Conservation (phyloP, 352 stramenopile genomes). For the Phytophthora syringae region DNA sequence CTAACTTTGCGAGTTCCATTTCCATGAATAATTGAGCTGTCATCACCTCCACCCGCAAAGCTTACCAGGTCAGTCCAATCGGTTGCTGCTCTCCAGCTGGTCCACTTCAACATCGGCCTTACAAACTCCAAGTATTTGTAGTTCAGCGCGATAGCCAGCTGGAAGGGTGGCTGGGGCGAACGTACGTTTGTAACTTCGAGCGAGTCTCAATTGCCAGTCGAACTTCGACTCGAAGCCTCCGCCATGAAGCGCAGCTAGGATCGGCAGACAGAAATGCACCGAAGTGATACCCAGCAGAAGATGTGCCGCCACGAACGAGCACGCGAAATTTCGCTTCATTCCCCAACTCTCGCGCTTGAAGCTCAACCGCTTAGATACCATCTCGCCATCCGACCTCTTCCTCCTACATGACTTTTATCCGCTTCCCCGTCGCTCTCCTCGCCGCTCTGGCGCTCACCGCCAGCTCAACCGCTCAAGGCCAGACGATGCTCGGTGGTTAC, state of each 20-base stretch:
- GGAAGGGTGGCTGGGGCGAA: conserved; percentile 2
- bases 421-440: conserved; percentile 22
- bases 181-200: conserved; percentile 12
- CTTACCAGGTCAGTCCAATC: not conserved
- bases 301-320: conserved; percentile 30
- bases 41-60: too few species aligned
- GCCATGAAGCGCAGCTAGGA: too few species aligned
- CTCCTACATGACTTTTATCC: conserved; percentile 29
- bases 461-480: conserved; percentile 13
- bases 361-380: conserved; percentile 23
- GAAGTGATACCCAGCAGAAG: conserved; percentile 22
- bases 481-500: conserved; percentile 37
- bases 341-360: conserved; percentile 14
- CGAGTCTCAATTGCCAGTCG: conserved; percentile 8
- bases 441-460: conserved; percentile 18
- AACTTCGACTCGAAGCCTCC: too few species aligned
- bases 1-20: too few species aligned
- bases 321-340: conserved; percentile 23
- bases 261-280: conserved; percentile 24
- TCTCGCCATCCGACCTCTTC: conserved; percentile 15
- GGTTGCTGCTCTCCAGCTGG: conserved; percentile 15
- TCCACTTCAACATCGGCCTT: conserved; percentile 17
- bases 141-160: conserved; percentile 16
- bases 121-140: conserved; percentile 18
- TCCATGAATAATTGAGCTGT: not conserved